Conservation (phyloP, 495 filamentous ascomycete species). For the Talaromyces ruber region DNA sequence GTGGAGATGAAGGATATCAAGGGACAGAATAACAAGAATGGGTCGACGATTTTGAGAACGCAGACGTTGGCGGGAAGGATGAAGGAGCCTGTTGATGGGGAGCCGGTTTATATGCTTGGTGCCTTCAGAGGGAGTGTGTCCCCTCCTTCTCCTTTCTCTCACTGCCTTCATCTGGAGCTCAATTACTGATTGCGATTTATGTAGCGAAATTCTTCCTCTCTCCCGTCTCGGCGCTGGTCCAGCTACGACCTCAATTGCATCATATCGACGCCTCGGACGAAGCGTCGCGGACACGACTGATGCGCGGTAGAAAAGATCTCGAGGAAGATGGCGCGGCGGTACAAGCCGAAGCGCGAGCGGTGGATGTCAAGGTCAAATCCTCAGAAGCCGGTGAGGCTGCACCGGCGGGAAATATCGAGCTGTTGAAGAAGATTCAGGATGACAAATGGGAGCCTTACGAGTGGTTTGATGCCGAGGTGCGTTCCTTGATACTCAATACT, state of each 20-base stretch:
- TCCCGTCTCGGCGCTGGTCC: constrained; percentile 56
- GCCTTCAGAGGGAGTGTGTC: constrained; percentile 54
- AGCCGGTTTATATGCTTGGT: constrained; percentile 64
- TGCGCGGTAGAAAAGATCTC: constrained; percentile 29
- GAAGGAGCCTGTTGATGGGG: constrained; percentile 44
- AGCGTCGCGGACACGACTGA: constrained; percentile 21
- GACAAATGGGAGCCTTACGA: constrained; percentile 57
- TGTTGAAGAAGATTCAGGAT: constrained; percentile 52
- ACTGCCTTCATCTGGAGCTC: neutral
- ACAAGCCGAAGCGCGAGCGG: constrained; percentile 47
- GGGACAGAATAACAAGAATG: constrained; percentile 20
- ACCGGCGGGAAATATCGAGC: constrained; percentile 42
- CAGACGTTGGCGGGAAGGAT: constrained; percentile 62
- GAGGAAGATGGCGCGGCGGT: constrained; percentile 36
- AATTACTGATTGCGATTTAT: constrained; percentile 8
- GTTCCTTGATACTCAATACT: neutral
- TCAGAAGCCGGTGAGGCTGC: constrained; percentile 45
- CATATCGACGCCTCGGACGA: constrained; percentile 65
- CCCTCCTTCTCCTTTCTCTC: neutral
- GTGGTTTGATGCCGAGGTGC: constrained; percentile 63
- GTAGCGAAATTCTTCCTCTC: constrained; percentile 62
- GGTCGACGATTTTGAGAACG: constrained; percentile 23
- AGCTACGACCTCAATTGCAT: constrained; percentile 66
- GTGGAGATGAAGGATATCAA: constrained; percentile 21
- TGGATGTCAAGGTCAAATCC: constrained; percentile 62